These are phyloP conservation scores for Durotheca rogersii DNA, from an alignment of 495 filamentous ascomycete genomes.

Conservation along the genomic window DNA sequence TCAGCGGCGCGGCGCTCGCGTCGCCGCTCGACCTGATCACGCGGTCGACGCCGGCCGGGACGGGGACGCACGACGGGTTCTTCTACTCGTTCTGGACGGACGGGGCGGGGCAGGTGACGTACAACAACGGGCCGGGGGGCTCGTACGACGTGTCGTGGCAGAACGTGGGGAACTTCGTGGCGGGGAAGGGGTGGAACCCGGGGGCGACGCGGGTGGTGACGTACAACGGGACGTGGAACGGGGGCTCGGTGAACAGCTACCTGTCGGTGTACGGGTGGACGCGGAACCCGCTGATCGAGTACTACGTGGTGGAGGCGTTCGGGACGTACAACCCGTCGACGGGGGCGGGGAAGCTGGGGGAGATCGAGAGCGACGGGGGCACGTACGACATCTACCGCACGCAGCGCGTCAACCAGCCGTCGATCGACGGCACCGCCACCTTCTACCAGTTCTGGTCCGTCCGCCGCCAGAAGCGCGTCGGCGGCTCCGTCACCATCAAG, in stretches of 20 bases:
- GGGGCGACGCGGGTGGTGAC: constrained; percentile 43
- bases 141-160: constrained; percentile 60
- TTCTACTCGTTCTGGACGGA: constrained; percentile 70
- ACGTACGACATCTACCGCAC: constrained; percentile 65
- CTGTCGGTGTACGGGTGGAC: constrained; percentile 65
- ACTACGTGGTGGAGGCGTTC: constrained; percentile 60
- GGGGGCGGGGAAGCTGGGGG: constrained; percentile 53
- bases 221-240: constrained; percentile 54
- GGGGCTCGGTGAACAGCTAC: constrained; percentile 51
- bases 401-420: constrained; percentile 59
- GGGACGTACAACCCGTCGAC: constrained; percentile 57
- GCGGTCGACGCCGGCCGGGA: constrained; percentile 40
- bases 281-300: constrained; percentile 57
- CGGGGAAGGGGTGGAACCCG: constrained; percentile 64
- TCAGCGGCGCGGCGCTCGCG: constrained; percentile 41
- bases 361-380: constrained; percentile 57
- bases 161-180: constrained; percentile 63
- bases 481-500: constrained; percentile 49
- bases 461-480: constrained; percentile 47
- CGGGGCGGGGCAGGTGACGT: constrained; percentile 54
- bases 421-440: constrained; percentile 56
- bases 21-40: constrained; percentile 40
- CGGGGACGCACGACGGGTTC: constrained; percentile 57
- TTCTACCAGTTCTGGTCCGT: constrained; percentile 63
- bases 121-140: constrained; percentile 59